Evolutionary conservation across 179 eudicot species (phyloP).

Genomic region (Silene vulgaris): DNA sequence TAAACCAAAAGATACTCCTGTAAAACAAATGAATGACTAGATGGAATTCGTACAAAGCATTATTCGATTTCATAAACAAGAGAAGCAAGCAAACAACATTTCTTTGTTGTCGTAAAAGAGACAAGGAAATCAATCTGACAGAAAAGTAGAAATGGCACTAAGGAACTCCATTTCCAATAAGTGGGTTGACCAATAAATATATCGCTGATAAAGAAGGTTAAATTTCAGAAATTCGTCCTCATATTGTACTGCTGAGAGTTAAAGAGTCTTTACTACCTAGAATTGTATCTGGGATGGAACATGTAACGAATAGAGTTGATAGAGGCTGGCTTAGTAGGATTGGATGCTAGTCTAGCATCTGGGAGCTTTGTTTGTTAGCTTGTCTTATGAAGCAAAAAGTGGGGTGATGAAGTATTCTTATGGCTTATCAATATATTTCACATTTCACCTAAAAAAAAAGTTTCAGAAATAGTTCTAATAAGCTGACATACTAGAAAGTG

Average conservation of each 20-base stretch:
- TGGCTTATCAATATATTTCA: too few relatives aligned
- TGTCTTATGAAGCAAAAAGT: too few relatives aligned
- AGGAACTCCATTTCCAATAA: not conserved
- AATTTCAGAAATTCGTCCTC: too few relatives aligned
- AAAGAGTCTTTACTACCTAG: too few relatives aligned
- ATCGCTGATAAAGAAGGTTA: not conserved
- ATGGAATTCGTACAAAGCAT: not conserved
- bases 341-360: too few relatives aligned
- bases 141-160: not conserved
- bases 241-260: too few relatives aligned
- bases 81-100: not conserved
- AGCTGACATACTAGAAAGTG: not conserved
- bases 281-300: too few relatives aligned
- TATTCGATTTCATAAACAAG: not conserved
- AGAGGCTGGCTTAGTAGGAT: too few relatives aligned
- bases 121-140: not conserved
- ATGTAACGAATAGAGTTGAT: too few relatives aligned
- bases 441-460: too few relatives aligned
- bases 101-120: not conserved
- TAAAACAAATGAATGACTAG: slow-evolving; percentile 2
- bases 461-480: not conserved
- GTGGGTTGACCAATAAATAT: not conserved
- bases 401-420: too few relatives aligned
- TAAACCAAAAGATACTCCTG: not conserved
- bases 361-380: too few relatives aligned